Base-by-base conservation (phyloP, 495 filamentous ascomycete genomes). In the Neurospora terricola region DNA sequence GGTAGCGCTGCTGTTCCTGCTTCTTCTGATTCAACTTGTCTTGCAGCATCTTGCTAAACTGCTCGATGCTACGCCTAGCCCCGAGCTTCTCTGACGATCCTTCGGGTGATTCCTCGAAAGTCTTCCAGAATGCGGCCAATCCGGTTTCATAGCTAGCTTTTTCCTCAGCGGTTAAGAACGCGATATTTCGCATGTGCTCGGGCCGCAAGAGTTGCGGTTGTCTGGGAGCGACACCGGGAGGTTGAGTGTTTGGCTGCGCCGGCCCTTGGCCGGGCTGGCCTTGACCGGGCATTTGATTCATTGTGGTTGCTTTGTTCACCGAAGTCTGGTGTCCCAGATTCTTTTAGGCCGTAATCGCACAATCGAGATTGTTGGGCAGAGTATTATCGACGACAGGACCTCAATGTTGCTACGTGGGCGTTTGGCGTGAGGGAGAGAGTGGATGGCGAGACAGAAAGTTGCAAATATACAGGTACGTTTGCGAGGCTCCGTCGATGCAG, bases 91-190 rank as follows among this genome's bases (percentile, higher is more conserved):
- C 88, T 2, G 81, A 72, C 4, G 84, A 87, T 18, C 88, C 85
- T 7, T 84, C 80, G 9, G 87, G 82, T n/a, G 87, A 85, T 18
- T 77, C 86, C 54, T 91, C 90, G 43, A 94, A 86, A 11, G 84
- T 77, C 16, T 84, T 80, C 86, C 90, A 93, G 11, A 94, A 80
- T 16, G 75, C 79, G 21, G 86, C 85, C 14, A 95, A 85, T 4
- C 91, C 86, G 66, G 85, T 80, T 70, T 91, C 86, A 73, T 93
- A 93, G 77, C 91, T 90, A 10, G 76, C 72, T 75, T 90, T 92
- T 71, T 92, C 89, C 14, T 90, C 86, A 5, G 90, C 86, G 14
- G 74, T 81, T 2, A 89, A 83, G 27, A 81, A 79, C 0, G 70
- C 73, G 4, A 89, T 80, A 5, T 69, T 74, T 12, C 83, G 83